A percentile compares a stretch with the other conserved stretches of the same genome.
phyloP scores from a whole-genome alignment of 305 asterid species.

The Andrographis paniculata region DNA sequence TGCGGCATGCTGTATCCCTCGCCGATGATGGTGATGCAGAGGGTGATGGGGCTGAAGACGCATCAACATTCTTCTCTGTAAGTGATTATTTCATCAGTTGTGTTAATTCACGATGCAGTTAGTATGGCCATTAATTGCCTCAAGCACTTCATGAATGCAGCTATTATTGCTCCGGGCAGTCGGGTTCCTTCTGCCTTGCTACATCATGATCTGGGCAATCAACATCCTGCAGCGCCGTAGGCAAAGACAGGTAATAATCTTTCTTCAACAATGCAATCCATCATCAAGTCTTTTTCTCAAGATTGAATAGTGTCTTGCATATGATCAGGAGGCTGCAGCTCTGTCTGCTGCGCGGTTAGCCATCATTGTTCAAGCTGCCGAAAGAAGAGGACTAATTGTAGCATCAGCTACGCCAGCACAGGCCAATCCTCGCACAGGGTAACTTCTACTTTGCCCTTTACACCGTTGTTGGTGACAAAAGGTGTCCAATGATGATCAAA shows the following conservation, averaged over 20 bases:
- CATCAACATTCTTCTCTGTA: slow-evolving; percentile 78
- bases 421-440: slow-evolving; percentile 30
- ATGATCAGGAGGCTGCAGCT: slow-evolving; percentile 77
- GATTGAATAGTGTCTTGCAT: background rate
- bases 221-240: slow-evolving; percentile 80
- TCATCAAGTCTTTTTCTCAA: background rate
- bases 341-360: slow-evolving; percentile 83
- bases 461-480: background rate
- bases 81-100: no score
- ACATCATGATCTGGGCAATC: slow-evolving; percentile 92
- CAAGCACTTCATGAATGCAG: slow-evolving; percentile 29
- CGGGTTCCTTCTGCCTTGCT: slow-evolving; percentile 93
- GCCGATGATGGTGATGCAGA: slow-evolving; percentile 43
- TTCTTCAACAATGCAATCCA: background rate
- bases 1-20: slow-evolving; percentile 75
- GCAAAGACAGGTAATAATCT: slow-evolving; percentile 63
- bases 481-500: background rate
- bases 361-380: slow-evolving; percentile 72
- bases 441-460: background rate
- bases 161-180: slow-evolving; percentile 80
- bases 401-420: slow-evolving; percentile 28
- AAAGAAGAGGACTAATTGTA: slow-evolving; percentile 47
- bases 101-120: background rate
- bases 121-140: background rate
- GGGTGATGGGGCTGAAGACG: slow-evolving; percentile 53